Conservation (phyloP, 176 grass and related monocot genomes). For the Carex parvula region DNA sequence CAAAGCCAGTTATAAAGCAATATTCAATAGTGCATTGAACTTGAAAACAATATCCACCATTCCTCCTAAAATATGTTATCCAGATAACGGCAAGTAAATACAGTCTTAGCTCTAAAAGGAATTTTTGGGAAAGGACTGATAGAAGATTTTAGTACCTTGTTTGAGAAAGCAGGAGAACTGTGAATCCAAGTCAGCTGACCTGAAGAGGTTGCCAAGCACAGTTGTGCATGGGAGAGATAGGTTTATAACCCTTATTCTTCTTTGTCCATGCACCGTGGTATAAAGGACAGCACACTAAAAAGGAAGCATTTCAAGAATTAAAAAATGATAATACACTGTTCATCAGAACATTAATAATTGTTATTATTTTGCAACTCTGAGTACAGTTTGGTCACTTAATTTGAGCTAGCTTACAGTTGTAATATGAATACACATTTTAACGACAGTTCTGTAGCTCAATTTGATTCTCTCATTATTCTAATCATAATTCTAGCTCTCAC, state of each 20-base stretch:
- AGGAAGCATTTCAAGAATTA: slow-evolving; percentile 1
- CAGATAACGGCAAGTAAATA: slow-evolving; percentile 9
- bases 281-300: slow-evolving; percentile 86
- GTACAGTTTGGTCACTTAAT: neutral
- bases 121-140: neutral
- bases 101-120: neutral
- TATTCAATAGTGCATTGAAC: neutral
- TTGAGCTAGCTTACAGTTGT: neutral
- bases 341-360: neutral
- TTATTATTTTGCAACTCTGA: neutral
- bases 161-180: slow-evolving; percentile 80
- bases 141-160: slow-evolving; percentile 53
- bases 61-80: slow-evolving; percentile 12
- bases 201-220: slow-evolving; percentile 65
- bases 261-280: slow-evolving; percentile 77
- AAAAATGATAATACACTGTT: neutral
- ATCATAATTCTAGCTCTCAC: neutral
- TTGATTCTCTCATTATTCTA: neutral
- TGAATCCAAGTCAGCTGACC: slow-evolving; percentile 71
- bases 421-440: neutral
- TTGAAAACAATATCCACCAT: neutral
- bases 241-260: slow-evolving; percentile 84
- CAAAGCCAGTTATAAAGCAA: neutral
- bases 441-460: neutral
- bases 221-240: slow-evolving; percentile 74